phyloP scores from a whole-genome alignment of 2,329 filamentous ascomycete genomes.

The Colletotrichum euphorbiae region DNA sequence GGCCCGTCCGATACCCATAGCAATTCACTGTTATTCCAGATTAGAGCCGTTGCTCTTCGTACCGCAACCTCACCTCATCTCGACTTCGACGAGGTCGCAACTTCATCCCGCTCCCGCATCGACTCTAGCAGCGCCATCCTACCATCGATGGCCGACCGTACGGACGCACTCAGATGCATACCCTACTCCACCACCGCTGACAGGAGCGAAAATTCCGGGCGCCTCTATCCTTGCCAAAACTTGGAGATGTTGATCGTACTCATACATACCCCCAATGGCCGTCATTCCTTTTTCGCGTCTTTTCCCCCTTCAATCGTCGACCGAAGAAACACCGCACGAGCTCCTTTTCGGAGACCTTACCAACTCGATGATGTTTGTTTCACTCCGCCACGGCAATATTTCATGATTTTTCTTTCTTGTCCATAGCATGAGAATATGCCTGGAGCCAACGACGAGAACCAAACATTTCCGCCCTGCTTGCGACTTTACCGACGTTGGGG shows the following conservation, averaged over 20 bases:
- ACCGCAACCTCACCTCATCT: slow-evolving; percentile 1
- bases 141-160: too few species aligned
- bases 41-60: neutral
- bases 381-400: slow-evolving; percentile 13
- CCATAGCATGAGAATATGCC: slow-evolving; percentile 5
- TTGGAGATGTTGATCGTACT: neutral
- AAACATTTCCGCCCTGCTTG: neutral
- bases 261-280: neutral
- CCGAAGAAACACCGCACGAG: neutral
- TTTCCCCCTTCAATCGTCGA: neutral
- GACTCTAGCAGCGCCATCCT: too few species aligned
- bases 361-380: neutral
- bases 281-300: slow-evolving; percentile 4
- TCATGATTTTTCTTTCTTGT: slow-evolving; percentile 10
- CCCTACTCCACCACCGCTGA: neutral
- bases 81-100: too few species aligned
- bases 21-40: neutral
- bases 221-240: neutral
- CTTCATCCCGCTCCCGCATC: too few species aligned
- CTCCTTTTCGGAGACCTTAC: neutral
- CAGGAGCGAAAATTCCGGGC: slow-evolving; percentile 8
- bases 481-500: neutral
- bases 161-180: too few species aligned
- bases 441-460: slow-evolving; percentile 13
- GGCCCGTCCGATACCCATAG: slow-evolving; percentile 5